Base-by-base conservation (phyloP, 768 basidiomycete genomes). In the Podaxis sp. region DNA sequence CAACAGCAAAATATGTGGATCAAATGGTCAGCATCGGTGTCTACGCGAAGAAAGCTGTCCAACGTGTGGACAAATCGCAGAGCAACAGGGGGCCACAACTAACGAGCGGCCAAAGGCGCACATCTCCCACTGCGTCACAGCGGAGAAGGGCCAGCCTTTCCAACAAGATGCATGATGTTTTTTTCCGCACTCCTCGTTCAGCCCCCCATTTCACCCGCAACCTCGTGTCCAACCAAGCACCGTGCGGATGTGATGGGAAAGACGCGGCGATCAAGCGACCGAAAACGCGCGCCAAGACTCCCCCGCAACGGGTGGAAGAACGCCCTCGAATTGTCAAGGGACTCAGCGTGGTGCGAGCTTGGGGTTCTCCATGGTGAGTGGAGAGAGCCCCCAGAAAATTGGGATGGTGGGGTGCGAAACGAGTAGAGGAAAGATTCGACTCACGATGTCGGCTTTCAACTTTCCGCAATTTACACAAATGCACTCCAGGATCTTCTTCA, bases 341-440 rank as follows among this genome's bases (percentile, higher is more conserved):
- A 80, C 80, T 84, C 74, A 80, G 81, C 90, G 87, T 81, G 85
- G 86, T 81, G 82, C 85, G 90, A 91, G 93, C 84, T 93, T 89
- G 91, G 91, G 91, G 92, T 93, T 94, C 93, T 82, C 90, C 90
- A 86, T 85, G 80, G 80, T 77, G 81, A 84, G 80, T 83, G 91
- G 91, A 91, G 91, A 94, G 92, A 93, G 91, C 93, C 93, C 92
- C 91, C 89, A 93, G 93, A 94, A 94, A 93, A 90, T 91, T 90
- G 89, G 92, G 88, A 87, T 88, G 83, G 88, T 87, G 87, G 88
- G 89, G 90, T 89, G 89, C 90, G 87, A 92, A 93, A 91, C 90
- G 90, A 93, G 90, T 86, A 87, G 85, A 87, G 85, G 86, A 86
- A 87, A 86, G 84, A 79, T 79, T 75, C 79, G 76, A 94, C 95